Evolutionary conservation across 371 early-diverging fungal genomes (phyloP), one percentile per base, ranked within the genome.

Genomic region (Circinella minor): DNA sequence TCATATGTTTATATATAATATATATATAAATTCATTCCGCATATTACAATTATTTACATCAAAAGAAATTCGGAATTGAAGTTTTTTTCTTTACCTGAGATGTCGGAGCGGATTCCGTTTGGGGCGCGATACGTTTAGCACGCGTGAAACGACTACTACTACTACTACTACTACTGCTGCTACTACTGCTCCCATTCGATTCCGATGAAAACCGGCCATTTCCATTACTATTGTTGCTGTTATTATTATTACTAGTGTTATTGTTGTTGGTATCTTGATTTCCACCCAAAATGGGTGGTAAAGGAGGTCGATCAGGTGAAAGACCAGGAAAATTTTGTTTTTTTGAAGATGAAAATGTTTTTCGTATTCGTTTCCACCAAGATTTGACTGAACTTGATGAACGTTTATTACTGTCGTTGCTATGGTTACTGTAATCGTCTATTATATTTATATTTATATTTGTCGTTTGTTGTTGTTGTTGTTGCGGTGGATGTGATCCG

Each of bases 281-380:
- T 5, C 36, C 20, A 36, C 48, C 65, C 37, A 46, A n/a, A 17
- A 61, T 36, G 7, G 65, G 54, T 46, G 70, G 70, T 15, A 70
- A 59, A 34, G 70, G 70, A 15, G 70, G 70, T 13, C 59, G 37
- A 59, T 70, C 59, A 3, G 70, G 70, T 18, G 70, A 70, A 4
- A 70, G 43, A 18, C 57, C 64, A 17, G 55, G 65, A 37, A 63
- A 70, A 37, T 59, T 39, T 1, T 36, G 61, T 20, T 60, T 36
- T 4, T 36, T 48, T 54, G 65, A 36, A 8, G 65, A 34, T 36
- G 57, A 57, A 34, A 65, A 48, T 15, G 46, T 51, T 18, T 48
- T 48, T 9, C 65, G 65, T 15, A 65, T 9, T 4, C 65, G 46
- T 14, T 61, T n/a, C 59, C 55, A 66, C 43, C 43, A 66, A 17